Evolutionary conservation across 164 flowering plant genomes (phyloP).

Genomic region (Berberis vulgaris): DNA sequence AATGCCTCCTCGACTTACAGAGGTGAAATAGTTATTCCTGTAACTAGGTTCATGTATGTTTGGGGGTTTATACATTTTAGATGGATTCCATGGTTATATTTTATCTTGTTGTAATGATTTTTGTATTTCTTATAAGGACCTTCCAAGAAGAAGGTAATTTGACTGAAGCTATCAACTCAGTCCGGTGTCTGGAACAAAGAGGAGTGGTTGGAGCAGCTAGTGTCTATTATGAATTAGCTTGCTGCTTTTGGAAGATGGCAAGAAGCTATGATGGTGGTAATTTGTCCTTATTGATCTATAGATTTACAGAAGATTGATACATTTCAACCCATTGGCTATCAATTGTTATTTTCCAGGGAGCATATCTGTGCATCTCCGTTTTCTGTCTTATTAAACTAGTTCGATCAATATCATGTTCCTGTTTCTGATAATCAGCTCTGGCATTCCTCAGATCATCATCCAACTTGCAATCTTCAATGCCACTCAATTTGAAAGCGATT

Average conservation of each 20-base stretch:
- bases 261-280: conserved; percentile 77
- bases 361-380: too few relatives aligned
- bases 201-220: conserved; percentile 70
- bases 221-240: conserved; percentile 85
- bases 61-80: conserved; percentile 1
- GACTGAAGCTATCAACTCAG: conserved; percentile 67
- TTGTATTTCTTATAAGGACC: conserved; percentile 73
- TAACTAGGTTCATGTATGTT: conserved; percentile 2
- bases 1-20: conserved; percentile 60
- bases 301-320: not conserved
- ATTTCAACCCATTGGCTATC: not conserved
- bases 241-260: conserved; percentile 96
- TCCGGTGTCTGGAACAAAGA: conserved; percentile 77
- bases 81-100: not conserved
- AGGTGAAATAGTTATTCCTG: conserved; percentile 33
- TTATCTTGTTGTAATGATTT: conserved; percentile 7
- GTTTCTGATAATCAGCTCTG: too few relatives aligned
- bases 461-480: too few relatives aligned
- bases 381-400: too few relatives aligned
- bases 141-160: conserved; percentile 86
- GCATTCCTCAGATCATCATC: too few relatives aligned
- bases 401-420: too few relatives aligned
- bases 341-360: too few relatives aligned
- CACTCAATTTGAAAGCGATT: too few relatives aligned
- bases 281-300: conserved; percentile 2